A percentile compares a stretch with the other conserved stretches of the same genome.
phyloP scores from a whole-genome alignment of 306 rosid species.

The Vicia villosa region DNA sequence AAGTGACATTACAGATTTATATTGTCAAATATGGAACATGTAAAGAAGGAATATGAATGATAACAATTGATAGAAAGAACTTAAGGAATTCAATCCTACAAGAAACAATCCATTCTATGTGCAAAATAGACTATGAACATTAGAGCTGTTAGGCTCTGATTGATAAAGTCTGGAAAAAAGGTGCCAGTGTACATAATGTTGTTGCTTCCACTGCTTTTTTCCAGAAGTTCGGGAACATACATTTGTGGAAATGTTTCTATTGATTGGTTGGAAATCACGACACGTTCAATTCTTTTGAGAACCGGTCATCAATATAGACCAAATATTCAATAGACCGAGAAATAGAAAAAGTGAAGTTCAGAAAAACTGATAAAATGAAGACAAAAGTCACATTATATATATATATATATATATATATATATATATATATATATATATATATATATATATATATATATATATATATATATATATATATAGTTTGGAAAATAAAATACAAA shows the following conservation, averaged over 20 bases:
- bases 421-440: too few species aligned
- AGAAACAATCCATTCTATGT: constrained; percentile 8
- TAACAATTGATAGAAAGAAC: constrained; percentile 1
- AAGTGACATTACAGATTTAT: constrained; percentile 13
- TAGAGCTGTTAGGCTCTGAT: background rate
- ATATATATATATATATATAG: background rate
- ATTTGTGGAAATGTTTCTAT: constrained; percentile 5
- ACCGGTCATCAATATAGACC: background rate
- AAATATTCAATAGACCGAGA: constrained; percentile 10
- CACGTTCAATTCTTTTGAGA: background rate
- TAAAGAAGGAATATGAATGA: constrained; percentile 14
- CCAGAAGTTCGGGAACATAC: constrained; percentile 29
- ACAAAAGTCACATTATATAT: background rate
- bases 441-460: background rate
- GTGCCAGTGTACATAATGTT: constrained; percentile 3
- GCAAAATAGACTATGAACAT: constrained; percentile 23
- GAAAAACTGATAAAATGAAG: constrained; percentile 18
- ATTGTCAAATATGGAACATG: background rate
- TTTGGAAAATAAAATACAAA: constrained; percentile 15
- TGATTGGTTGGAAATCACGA: constrained; percentile 3
- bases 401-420: too few species aligned
- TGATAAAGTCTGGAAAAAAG: constrained; percentile 29
- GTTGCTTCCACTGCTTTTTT: constrained; percentile 19
- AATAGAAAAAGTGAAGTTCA: background rate
- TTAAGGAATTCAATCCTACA: constrained; percentile 20